A percentile compares a stretch with the other conserved stretches of the same genome.
phyloP scores from a whole-genome alignment of 2,329 filamentous ascomycete genomes.

The Exophiala aquamarina region DNA sequence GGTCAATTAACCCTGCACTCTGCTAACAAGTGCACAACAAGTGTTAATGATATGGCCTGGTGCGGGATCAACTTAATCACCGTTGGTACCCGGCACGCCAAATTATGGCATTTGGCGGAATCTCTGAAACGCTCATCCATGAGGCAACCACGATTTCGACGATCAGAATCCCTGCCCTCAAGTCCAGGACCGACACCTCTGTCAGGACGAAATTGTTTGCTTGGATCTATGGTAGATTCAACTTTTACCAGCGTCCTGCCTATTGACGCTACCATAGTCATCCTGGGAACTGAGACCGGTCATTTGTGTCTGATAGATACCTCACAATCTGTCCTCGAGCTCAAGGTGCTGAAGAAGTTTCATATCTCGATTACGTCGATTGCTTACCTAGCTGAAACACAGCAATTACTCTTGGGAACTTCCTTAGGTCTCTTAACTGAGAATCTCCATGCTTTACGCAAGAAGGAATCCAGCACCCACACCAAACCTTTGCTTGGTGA shows the following conservation, averaged over 20 bases:
- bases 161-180: constrained; percentile 34
- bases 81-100: constrained; percentile 86
- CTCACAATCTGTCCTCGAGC: constrained; percentile 16
- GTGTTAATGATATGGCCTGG: constrained; percentile 85
- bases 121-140: constrained; percentile 57
- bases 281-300: constrained; percentile 84
- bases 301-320: constrained; percentile 81
- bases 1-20: constrained; percentile 76
- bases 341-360: constrained; percentile 19
- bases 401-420: constrained; percentile 19
- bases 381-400: constrained; percentile 9
- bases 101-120: constrained; percentile 73
- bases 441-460: constrained; percentile 11
- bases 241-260: constrained; percentile 77
- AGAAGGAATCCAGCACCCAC: neutral
- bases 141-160: constrained; percentile 57
- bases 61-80: constrained; percentile 81
- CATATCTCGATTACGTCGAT: constrained; percentile 19
- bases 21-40: constrained; percentile 90
- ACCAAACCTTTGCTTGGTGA: neutral
- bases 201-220: constrained; percentile 80
- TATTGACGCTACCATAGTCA: constrained; percentile 70
- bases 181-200: constrained; percentile 65
- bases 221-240: constrained; percentile 77
- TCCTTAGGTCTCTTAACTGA: constrained; percentile 19